Base-by-base conservation (phyloP, 2,329 filamentous ascomycete species). In the Mariannaea elegans region DNA sequence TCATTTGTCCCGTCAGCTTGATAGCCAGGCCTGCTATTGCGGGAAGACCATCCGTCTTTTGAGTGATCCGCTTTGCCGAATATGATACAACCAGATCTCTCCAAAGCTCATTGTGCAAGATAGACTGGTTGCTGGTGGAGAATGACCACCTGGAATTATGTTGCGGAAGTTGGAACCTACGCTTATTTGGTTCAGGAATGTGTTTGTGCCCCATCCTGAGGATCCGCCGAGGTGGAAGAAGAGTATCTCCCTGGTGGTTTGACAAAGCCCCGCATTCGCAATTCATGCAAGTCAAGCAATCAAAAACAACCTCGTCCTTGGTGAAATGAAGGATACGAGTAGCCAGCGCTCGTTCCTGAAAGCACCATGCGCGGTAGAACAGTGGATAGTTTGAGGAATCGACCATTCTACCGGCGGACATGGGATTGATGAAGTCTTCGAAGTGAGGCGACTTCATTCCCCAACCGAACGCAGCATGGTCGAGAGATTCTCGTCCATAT, bases 341-440 rank as follows among this genome's bases (percentile, higher is more conserved):
- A 0, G 72, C 69, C 4, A 75, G 29, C 0, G 72, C 36, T 2
- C 73, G 67, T 13, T 75, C 73, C 2, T 75, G 73, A 3, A 73
- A 69, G 2, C 67, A 68, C 73, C 73, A 75, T 0, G 67, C 72
- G 2, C 73, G 62, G 2, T 58, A 62, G 59, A 68, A 56, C 1
- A 72, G 12, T 1, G 67, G 68, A 12, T 66, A 57, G 9, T 62
- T 55, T 4, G 58, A 42, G 10, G 62, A 58, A 2, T 41, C 9
- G 8, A 19, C 14, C 4, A 2, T 2, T 32, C 44, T 4, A 55
- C 13, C 16, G 8, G 44, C 24, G 8, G 10, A 41, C 16, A 9
- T 21, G 18, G 16, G 38, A 19, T 41, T 41, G 18, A 41, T 41
- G 18, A 41, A 41, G 38, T 41, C 38, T 41, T 41, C 38, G 18